These are phyloP conservation scores for Lentinus tigrinus DNA, from an alignment of 768 basidiomycete species.

Conservation along the genomic window DNA sequence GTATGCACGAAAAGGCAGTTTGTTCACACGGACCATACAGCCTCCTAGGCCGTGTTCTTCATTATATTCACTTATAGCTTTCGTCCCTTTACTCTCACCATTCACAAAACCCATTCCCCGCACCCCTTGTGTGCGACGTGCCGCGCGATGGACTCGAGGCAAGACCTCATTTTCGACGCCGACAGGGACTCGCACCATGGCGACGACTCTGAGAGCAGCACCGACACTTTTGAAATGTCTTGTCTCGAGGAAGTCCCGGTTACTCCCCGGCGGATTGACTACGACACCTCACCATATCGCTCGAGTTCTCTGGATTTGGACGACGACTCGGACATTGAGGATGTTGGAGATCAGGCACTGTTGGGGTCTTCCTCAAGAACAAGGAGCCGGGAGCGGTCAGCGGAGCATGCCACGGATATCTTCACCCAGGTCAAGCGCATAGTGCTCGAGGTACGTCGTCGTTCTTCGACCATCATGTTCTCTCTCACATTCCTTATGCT, in stretches of 20 bases:
- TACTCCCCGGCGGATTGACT: conserved; percentile 19
- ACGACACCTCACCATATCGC: conserved; percentile 9
- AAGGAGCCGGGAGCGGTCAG: conserved; percentile 27
- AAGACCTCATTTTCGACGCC: conserved; percentile 12
- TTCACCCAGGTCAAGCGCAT: conserved; percentile 64
- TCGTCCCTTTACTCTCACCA: neutral
- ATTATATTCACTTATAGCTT: neutral
- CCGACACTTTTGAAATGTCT: conserved; percentile 35
- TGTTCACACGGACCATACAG: conserved; percentile 17
- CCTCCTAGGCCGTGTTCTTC: neutral
- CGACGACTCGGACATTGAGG: conserved; percentile 32
- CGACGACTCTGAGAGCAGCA: conserved; percentile 15
- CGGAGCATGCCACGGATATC: conserved; percentile 17
- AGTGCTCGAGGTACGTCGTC: conserved; percentile 62
- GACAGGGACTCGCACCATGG: conserved; percentile 3
- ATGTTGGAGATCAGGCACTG: conserved; percentile 46
- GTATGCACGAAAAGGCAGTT: neutral
- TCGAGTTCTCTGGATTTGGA: conserved; percentile 19
- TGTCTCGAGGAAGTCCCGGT: conserved; percentile 29
- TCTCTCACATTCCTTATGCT: neutral
- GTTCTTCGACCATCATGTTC: neutral
- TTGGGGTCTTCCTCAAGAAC: conserved; percentile 35
- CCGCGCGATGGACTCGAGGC: conserved; percentile 10
- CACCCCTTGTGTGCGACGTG: neutral
- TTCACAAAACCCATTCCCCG: neutral